These are phyloP conservation scores for Symbiodinium natans DNA, from an alignment of 73 alveolate genomes.

Conservation along the genomic window DNA sequence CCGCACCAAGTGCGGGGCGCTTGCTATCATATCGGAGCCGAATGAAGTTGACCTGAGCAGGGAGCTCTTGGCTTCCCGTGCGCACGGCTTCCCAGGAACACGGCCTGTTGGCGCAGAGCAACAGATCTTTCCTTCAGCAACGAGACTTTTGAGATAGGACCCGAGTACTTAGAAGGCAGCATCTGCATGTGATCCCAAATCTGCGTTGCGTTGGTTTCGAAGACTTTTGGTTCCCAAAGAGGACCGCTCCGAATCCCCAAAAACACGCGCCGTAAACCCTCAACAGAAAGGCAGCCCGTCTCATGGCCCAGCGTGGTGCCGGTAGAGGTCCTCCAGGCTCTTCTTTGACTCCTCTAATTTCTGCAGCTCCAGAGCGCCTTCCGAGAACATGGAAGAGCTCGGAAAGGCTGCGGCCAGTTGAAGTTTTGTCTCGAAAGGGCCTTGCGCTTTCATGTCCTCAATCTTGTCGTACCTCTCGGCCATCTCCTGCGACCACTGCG, in stretches of 20 bases:
- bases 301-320: too few relatives aligned
- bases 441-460: slow-evolving; percentile 88
- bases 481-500: slow-evolving; percentile 50
- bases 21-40: slow-evolving; percentile 58
- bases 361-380: slow-evolving; percentile 68
- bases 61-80: not conserved
- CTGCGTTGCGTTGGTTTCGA: too few relatives aligned
- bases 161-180: too few relatives aligned
- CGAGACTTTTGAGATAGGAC: too few relatives aligned
- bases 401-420: too few relatives aligned
- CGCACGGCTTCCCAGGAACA: not conserved
- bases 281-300: too few relatives aligned
- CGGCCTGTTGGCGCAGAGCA: slow-evolving; percentile 61
- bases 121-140: slow-evolving; percentile 44
- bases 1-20: not conserved
- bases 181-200: too few relatives aligned
- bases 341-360: slow-evolving; percentile 44
- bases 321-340: slow-evolving; percentile 36
- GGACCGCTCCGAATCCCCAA: too few relatives aligned
- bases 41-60: slow-evolving; percentile 16
- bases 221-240: too few relatives aligned
- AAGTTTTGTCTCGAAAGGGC: too few relatives aligned
- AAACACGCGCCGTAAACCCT: too few relatives aligned
- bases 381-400: too few relatives aligned
- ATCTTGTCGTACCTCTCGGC: slow-evolving; percentile 81